A percentile compares a stretch with the other conserved stretches of the same genome.
phyloP scores from a whole-genome alignment of 208 protist species.

The Trypanosoma cruzi region DNA sequence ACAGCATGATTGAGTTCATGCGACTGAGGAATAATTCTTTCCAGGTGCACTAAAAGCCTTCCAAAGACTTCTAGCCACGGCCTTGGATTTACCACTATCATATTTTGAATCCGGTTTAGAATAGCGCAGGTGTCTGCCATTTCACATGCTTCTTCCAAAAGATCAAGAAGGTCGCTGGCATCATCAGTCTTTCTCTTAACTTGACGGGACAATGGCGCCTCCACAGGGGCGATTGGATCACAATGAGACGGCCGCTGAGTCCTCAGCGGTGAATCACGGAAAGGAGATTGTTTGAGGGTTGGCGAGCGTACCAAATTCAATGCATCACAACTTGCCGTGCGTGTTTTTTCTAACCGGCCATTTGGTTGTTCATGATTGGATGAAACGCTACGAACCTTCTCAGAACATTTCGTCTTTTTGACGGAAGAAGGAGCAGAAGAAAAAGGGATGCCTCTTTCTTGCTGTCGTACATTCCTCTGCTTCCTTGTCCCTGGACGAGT shows the following conservation, averaged over 20 bases:
- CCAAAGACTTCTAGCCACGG: constrained; percentile 20
- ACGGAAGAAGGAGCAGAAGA: neutral
- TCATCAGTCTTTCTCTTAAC: neutral
- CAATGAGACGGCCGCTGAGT: neutral
- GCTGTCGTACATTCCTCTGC: neutral
- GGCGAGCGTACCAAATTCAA: neutral
- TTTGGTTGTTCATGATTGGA: neutral
- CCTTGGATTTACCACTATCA: constrained; percentile 11
- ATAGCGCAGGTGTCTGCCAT: constrained; percentile 17
- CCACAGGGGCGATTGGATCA: neutral
- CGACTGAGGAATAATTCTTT: constrained; percentile 27
- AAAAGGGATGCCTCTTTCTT: neutral
- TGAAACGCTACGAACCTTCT: neutral
- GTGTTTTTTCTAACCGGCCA: neutral
- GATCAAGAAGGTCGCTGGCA: constrained; percentile 8
- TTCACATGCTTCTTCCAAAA: constrained; percentile 8
- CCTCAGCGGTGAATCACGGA: neutral
- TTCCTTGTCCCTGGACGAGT: neutral
- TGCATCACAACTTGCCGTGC: neutral
- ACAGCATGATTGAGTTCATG: constrained; percentile 43
- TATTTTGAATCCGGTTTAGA: constrained; percentile 22
- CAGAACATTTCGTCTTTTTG: neutral
- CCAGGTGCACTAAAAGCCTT: constrained; percentile 32
- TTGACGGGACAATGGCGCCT: neutral
- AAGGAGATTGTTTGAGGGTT: neutral